Evolutionary conservation across 768 basidiomycete genomes (phyloP), one percentile per base, ranked within the genome.

Genomic region (Melanogaster broomeanus): DNA sequence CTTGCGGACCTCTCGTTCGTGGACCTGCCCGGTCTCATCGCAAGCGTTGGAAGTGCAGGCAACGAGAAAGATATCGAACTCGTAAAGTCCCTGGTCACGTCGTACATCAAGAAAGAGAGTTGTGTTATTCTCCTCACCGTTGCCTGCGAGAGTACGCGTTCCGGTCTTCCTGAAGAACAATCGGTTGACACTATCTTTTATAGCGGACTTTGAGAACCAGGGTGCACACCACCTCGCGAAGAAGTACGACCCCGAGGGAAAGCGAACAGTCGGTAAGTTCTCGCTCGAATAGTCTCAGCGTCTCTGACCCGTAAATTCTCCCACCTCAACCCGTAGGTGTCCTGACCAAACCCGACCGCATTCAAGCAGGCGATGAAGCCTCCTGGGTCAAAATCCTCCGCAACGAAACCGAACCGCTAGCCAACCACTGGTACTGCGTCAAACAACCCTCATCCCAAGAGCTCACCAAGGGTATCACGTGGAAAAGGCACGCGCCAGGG

Each of bases 141-240:
- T 4, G 31, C 31, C 15, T 31, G 31, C 31, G 31, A 31, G 12
- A 31, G 31, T 31, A 31, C n/a, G n/a, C n/a, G 0, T 35, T 16
- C 9, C 12, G 4, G 1, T 37, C 34, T 43, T 24, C 13, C 43
- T 43, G 24, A 12, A 30, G 12, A 30, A 18, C 19, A 10, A 3
- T 4, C 72, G 0, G 82, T 83, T 55, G 82, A 58, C 15, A 8
- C 22, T 3, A 21, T 31, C 40, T 55, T 64, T 64, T 43, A 16
- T 77, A 91, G 90, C 87, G 45, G 88, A 92, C 55, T 88, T 87
- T 18, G 86, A 90, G 57, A 92, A 88, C 38, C 88, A 91, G 63
- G 85, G 84, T 0, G 88, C 88, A 0, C 82, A 85, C 51, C 71
- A 77, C n/a, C 69, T 91, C 0, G 81, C 86, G 0, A 84, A 83